Evolutionary conservation across 768 basidiomycete species (phyloP).

Genomic region (Trametes cingulata): DNA sequence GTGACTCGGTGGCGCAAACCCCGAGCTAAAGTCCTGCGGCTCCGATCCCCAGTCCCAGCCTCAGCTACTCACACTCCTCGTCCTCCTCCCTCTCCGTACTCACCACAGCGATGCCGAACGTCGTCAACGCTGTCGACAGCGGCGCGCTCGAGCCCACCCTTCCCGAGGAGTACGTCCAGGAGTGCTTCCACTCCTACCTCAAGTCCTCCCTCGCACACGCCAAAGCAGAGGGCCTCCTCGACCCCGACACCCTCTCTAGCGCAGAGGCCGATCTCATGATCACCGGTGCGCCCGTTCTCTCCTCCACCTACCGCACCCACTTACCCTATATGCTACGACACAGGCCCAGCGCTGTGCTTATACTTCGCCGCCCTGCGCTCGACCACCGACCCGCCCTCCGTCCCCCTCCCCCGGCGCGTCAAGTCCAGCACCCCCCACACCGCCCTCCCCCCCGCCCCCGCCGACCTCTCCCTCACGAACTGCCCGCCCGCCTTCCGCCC

Average conservation of each 20-base stretch:
- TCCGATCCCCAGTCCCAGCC: too few species aligned
- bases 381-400: constrained; percentile 75
- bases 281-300: constrained; percentile 50
- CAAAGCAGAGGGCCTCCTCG: constrained; percentile 71
- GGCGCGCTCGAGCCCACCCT: constrained; percentile 39
- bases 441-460: constrained; percentile 37
- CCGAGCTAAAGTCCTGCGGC: too few species aligned
- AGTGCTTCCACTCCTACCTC: constrained; percentile 81
- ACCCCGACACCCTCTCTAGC: constrained; percentile 69
- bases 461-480: constrained; percentile 63
- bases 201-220: constrained; percentile 75
- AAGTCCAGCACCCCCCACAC: too few species aligned
- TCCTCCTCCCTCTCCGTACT: background rate
- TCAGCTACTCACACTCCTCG: background rate
- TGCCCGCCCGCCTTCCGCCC: constrained; percentile 68
- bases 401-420: constrained; percentile 65
- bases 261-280: constrained; percentile 88
- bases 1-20: too few species aligned
- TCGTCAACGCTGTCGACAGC: constrained; percentile 23
- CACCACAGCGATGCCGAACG: constrained; percentile 17
- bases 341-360: constrained; percentile 79
- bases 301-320: background rate
- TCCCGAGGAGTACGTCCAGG: constrained; percentile 67
- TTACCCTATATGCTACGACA: background rate
- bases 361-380: constrained; percentile 83